These are phyloP conservation scores for Sinapis alba DNA, from an alignment of 441 rosid species.

Conservation along the genomic window DNA sequence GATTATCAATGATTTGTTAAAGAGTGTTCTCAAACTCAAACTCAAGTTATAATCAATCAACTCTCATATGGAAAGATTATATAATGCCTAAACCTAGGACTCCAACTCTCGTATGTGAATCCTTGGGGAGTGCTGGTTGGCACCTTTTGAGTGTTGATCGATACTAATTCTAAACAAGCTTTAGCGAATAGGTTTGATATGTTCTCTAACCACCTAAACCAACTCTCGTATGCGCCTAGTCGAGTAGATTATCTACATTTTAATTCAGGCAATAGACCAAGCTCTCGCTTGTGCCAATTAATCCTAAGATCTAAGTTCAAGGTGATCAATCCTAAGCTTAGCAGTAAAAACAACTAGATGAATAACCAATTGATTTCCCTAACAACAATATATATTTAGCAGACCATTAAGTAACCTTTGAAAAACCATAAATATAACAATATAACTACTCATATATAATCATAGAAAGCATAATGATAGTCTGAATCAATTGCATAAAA, in stretches of 20 bases:
- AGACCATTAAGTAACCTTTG: neutral
- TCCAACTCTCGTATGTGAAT: neutral
- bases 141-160: too few species aligned
- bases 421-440: neutral
- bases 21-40: too few species aligned
- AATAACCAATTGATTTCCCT: neutral
- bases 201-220: neutral
- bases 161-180: neutral
- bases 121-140: neutral
- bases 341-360: neutral
- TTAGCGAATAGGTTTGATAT: neutral
- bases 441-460: neutral
- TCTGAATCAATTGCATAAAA: neutral
- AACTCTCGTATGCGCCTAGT: neutral
- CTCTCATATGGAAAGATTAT: neutral
- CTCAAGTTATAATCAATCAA: too few species aligned
- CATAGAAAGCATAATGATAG: neutral
- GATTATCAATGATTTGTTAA: too few species aligned
- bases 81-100: neutral
- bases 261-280: neutral
- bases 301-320: too few species aligned
- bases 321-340: neutral
- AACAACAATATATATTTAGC: neutral
- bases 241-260: neutral
- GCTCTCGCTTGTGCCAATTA: neutral